A percentile compares a stretch with the other conserved stretches of the same genome.
Conservation (phyloP, 2,329 filamentous ascomycete genomes). For the Xylariaceae sp. region DNA sequence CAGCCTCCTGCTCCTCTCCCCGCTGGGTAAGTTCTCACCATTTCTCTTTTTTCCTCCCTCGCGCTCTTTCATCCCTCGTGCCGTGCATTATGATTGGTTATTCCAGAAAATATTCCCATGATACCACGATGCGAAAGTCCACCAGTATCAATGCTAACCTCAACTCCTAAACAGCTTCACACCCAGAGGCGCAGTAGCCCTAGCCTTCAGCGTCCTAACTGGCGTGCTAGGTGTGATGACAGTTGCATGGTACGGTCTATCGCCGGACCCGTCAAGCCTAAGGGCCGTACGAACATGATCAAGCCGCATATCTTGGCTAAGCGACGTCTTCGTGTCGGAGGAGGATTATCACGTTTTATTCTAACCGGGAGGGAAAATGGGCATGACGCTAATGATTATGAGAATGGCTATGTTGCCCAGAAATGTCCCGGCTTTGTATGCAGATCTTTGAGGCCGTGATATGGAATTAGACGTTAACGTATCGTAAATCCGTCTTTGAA, state of each 20-base stretch:
- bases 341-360: background rate
- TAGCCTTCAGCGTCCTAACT: constrained; percentile 66
- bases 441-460: too few species aligned
- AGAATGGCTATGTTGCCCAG: background rate
- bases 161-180: constrained; percentile 51
- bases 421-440: too few species aligned
- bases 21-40: constrained; percentile 46
- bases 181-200: constrained; percentile 64
- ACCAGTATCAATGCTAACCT: background rate
- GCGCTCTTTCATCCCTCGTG: too few species aligned
- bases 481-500: too few species aligned
- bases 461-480: too few species aligned
- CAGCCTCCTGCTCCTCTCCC: constrained; percentile 54
- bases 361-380: background rate
- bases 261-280: constrained; percentile 21
- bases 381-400: background rate
- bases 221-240: constrained; percentile 65
- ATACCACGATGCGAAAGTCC: too few species aligned
- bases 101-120: too few species aligned
- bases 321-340: background rate
- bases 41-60: background rate
- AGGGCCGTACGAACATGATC: background rate
- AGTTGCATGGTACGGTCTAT: constrained; percentile 64
- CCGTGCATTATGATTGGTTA: too few species aligned
- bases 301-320: too few species aligned